A percentile compares a stretch with the other conserved stretches of the same genome.
Evolutionary conservation across 306 rosid species (phyloP).

Genomic region (Hylodesmum podocarpum): DNA sequence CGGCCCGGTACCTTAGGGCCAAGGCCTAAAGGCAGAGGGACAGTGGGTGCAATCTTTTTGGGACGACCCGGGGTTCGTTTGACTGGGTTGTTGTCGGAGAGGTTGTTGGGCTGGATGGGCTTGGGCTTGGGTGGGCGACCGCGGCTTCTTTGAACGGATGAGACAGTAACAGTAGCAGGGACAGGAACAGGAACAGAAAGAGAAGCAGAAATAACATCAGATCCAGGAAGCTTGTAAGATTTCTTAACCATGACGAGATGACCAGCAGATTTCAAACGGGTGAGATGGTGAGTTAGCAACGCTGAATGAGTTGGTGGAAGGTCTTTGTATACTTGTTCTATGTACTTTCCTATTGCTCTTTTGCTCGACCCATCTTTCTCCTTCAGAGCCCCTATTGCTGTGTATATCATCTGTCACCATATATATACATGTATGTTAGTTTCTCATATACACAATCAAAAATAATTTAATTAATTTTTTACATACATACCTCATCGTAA

Average conservation of each 20-base stretch:
- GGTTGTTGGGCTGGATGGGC: conserved; percentile 35
- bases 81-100: conserved; percentile 21
- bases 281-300: conserved; percentile 57
- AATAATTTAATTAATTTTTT: too few species aligned
- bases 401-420: conserved; percentile 56
- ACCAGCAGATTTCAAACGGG: conserved; percentile 47
- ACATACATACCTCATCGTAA: conserved; percentile 56
- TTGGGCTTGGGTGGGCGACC: conserved; percentile 68
- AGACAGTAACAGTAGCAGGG: too few species aligned
- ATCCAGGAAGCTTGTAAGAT: conserved; percentile 54
- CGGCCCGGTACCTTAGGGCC: conserved; percentile 24
- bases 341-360: conserved; percentile 65
- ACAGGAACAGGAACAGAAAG: too few species aligned
- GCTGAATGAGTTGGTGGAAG: conserved; percentile 51
- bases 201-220: background rate
- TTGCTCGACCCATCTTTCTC: conserved; percentile 74
- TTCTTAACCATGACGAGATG: conserved; percentile 59
- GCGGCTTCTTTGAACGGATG: conserved; percentile 10
- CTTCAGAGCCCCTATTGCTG: conserved; percentile 58
- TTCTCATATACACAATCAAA: too few species aligned
- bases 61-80: conserved; percentile 54
- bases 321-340: conserved; percentile 44
- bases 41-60: background rate
- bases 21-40: background rate
- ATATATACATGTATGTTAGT: too few species aligned